A percentile compares a stretch with the other conserved stretches of the same genome.
Conservation (phyloP, 345 rosid species). For the Boechera retrofracta region DNA sequence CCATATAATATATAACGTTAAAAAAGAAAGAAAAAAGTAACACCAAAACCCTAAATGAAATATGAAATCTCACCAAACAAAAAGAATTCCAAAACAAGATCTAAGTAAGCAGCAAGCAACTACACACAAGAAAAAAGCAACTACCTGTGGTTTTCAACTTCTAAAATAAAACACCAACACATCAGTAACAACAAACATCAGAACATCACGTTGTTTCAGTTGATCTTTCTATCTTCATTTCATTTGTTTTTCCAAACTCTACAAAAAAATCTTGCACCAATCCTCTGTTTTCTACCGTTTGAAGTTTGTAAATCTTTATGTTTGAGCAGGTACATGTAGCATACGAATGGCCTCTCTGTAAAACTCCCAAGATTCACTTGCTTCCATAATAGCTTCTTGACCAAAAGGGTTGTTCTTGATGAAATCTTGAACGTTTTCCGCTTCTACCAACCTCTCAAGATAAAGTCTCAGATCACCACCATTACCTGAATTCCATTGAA, state of each 20-base stretch:
- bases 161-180: neutral
- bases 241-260: neutral
- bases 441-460: slow-evolving; percentile 60
- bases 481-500: slow-evolving; percentile 51
- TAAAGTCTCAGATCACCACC: slow-evolving; percentile 75
- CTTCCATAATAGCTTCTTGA: slow-evolving; percentile 64
- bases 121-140: neutral
- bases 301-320: neutral
- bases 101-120: too few species aligned
- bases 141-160: neutral
- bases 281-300: slow-evolving; percentile 3
- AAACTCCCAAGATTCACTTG: slow-evolving; percentile 64
- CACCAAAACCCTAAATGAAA: too few species aligned
- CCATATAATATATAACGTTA: too few species aligned
- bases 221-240: neutral
- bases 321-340: neutral
- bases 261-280: slow-evolving; percentile 2
- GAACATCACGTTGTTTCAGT: neutral
- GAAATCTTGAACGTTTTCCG: slow-evolving; percentile 62
- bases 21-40: too few species aligned
- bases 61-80: too few species aligned
- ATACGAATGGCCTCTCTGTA: slow-evolving; percentile 48
- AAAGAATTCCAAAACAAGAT: too few species aligned
- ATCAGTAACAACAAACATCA: neutral
- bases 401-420: slow-evolving; percentile 74